Base-by-base conservation (phyloP, 495 filamentous ascomycete genomes). In the Lineolata rhizophorae region DNA sequence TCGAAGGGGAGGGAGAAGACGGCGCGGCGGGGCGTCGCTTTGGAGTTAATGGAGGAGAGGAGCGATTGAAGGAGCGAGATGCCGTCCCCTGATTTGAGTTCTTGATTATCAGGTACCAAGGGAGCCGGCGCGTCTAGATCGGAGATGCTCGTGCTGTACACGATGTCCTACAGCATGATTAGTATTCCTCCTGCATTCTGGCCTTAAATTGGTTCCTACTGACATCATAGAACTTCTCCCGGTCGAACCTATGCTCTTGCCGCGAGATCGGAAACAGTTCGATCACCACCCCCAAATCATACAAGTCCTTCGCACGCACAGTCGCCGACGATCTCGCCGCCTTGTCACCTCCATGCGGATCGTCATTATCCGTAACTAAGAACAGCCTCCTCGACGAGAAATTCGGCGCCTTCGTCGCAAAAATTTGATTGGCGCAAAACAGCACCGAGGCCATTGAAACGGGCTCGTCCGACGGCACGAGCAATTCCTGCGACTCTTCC, bases 401-500 rank as follows among this genome's bases (percentile, higher is more conserved):
- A 43, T 93, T 95, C 11, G 87, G 72, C 0, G 90, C 82, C 46
- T 76, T 92, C 1, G 77, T 93, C 2, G 87, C 90, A 51, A 99
- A 93, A 22, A 95, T 80, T 40, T 94, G 82, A 42, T 95, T 95
- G 27, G 77, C 83, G 46, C 84, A 84, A 48, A 93, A 95, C 1
- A 99, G 58, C 1, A 99, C 64, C 46, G 84, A 90, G 13, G 79
- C 67, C 77, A 99, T 92, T 4, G 71, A 65, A 5, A 77, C 71
- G 2, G 56, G 61, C 43, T 84, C 68, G 6, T 69, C 50, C 2
- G 56, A 42, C 5, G 82, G 72, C 0, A 68, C 56, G 4, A 94
- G 54, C 2, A 93, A 50, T 14, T 73, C 55, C 6, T 45, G 34
- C 1, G 56, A 55, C 20, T 76, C 67, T 8, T 65, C 67, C 37